phyloP scores from a whole-genome alignment of 2,329 filamentous ascomycete genomes.

The Fulvia fulva region DNA sequence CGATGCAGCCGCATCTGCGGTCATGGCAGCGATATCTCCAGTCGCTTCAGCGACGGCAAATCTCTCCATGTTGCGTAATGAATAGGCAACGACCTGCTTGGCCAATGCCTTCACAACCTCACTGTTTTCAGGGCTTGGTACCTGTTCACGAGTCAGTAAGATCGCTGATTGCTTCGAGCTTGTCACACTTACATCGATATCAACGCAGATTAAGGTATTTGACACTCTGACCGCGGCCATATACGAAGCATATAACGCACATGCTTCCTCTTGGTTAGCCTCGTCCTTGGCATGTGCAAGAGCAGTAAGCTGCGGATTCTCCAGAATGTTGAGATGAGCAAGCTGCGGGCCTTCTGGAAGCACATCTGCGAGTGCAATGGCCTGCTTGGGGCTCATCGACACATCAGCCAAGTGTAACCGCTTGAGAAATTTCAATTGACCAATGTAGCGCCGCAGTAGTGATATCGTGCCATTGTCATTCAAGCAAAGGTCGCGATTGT shows the following conservation, averaged over 20 bases:
- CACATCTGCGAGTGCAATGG: constrained; percentile 85
- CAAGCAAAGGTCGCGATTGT: constrained; percentile 71
- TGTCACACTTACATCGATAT: constrained; percentile 63
- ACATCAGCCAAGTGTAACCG: constrained; percentile 84
- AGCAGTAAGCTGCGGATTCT: constrained; percentile 69
- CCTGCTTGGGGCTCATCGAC: constrained; percentile 77
- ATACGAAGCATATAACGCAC: constrained; percentile 85
- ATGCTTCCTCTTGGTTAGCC: constrained; percentile 83
- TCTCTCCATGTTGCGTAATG: constrained; percentile 82
- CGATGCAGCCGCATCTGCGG: constrained; percentile 44
- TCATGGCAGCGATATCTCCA: constrained; percentile 29
- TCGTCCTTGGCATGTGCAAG: constrained; percentile 74
- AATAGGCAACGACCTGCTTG: constrained; percentile 93
- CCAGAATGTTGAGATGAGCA: constrained; percentile 80
- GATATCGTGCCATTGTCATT: constrained; percentile 40
- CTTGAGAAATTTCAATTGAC: constrained; percentile 71
- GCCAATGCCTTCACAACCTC: constrained; percentile 89
- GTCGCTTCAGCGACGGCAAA: constrained; percentile 64
- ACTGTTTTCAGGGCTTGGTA: constrained; percentile 74
- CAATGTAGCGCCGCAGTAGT: constrained; percentile 76
- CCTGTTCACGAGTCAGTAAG: constrained; percentile 22
- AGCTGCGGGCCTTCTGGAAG: constrained; percentile 77
- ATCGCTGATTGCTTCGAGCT: too few species aligned
- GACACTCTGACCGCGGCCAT: constrained; percentile 84
- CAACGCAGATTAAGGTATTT: constrained; percentile 77